Evolutionary conservation across 2,329 filamentous ascomycete genomes (phyloP), one percentile per base, ranked within the genome.

Genomic region (Botrytis sinoallii): DNA sequence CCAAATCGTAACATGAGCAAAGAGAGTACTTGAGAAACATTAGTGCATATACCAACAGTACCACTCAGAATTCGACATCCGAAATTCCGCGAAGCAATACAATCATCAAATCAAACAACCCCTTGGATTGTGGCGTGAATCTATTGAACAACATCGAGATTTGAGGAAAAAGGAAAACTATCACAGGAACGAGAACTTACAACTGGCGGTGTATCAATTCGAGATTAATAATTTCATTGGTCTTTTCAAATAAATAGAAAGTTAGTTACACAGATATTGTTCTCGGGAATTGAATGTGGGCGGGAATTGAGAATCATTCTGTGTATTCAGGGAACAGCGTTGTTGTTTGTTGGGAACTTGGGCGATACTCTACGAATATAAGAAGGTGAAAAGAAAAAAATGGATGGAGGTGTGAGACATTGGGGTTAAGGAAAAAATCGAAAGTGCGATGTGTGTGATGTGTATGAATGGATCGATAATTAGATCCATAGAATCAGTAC

Each of bases 191-290:
- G 10, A 42, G 70, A 60, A 67, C 42, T 60, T 12, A 42, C n/a
- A 60, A 72, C 52, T 29, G 63, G 70, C 63, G 70, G 70, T 72
- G 63, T 72, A 72, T 68, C 38, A 60, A 59, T 57, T 44, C 32
- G 52, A 29, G 29, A 46, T 68, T 55, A 48, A 25, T n/a, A 6
- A 29, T 63, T 32, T 55, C 25, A 42, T 35, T 66, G 48, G 44
- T 55, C 25, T 57, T 42, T 68, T 68, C 48, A 42, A 68, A 42
- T 57, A 55, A 22, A 70, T 61, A 71, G 59, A 61, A 32, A 60
- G 42, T 42, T 42, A 42, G 59, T 61, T n/a, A 48, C 64, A 59
- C 63, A 68, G 6, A 40, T n/a, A 67, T 68, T 60, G 40, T 57
- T 66, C 38, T 67, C 60, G 32, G 29, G 42, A n/a, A 55, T 67